A percentile compares a stretch with the other conserved stretches of the same genome.
These are phyloP conservation scores for Suillus bovinus DNA, from an alignment of 768 basidiomycete species.

Conservation along the genomic window DNA sequence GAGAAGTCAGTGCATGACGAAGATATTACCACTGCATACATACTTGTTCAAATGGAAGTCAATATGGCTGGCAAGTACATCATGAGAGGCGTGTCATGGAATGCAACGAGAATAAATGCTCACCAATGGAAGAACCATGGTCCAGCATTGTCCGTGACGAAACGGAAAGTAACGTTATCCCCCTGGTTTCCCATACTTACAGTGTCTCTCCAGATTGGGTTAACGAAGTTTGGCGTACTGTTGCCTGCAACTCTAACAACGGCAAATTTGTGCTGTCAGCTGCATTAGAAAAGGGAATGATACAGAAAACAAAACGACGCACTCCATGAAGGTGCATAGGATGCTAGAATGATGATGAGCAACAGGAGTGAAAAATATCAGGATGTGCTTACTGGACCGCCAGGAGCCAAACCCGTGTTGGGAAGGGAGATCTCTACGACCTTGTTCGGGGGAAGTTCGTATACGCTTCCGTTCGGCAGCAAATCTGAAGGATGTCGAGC, in stretches of 20 bases:
- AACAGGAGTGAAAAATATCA: background rate
- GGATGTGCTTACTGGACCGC: slow-evolving; percentile 29
- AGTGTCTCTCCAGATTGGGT: slow-evolving; percentile 38
- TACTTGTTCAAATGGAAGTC: slow-evolving; percentile 32
- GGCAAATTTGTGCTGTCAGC: slow-evolving; percentile 36
- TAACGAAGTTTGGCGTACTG: slow-evolving; percentile 34
- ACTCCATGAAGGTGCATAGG: slow-evolving; percentile 45
- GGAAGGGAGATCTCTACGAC: slow-evolving; percentile 49
- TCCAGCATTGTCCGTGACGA: slow-evolving; percentile 66
- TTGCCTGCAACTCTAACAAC: slow-evolving; percentile 38
- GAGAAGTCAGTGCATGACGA: slow-evolving; percentile 7
- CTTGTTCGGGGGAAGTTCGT: slow-evolving; percentile 45
- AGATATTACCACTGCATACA: slow-evolving; percentile 4
- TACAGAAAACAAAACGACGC: slow-evolving; percentile 12
- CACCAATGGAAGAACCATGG: slow-evolving; percentile 54
- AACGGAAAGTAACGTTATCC: slow-evolving; percentile 55
- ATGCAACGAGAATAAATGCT: background rate
- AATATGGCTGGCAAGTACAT: slow-evolving; percentile 26
- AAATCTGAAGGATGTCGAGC: slow-evolving; percentile 48
- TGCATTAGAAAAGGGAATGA: background rate
- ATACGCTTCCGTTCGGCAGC: slow-evolving; percentile 49
- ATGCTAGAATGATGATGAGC: slow-evolving; percentile 22
- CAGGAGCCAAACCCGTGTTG: slow-evolving; percentile 32
- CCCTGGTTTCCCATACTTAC: slow-evolving; percentile 33
- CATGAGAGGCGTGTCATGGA: background rate